Evolutionary conservation across 2,329 filamentous ascomycete genomes (phyloP).

Genomic region (Cladorrhinum sp.): DNA sequence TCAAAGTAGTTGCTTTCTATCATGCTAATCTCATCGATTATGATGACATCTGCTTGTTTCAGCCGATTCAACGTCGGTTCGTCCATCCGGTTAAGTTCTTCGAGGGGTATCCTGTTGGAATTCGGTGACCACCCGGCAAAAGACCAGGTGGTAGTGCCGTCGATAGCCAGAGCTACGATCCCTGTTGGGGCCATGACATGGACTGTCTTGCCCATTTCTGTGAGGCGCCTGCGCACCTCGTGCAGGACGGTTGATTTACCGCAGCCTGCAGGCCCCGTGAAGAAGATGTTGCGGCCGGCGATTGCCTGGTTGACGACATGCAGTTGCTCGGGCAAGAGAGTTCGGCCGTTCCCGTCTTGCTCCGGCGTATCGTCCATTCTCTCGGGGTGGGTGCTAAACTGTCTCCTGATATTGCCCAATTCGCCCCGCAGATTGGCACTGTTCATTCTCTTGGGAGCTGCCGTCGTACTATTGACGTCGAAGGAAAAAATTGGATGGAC

Average conservation of each 20-base stretch:
- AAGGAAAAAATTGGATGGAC: no score
- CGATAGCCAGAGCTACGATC: constrained; percentile 54
- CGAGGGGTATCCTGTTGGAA: constrained; percentile 28
- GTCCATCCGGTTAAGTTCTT: constrained; percentile 38
- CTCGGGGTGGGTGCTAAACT: no score
- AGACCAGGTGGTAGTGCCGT: constrained; percentile 54
- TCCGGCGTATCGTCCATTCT: no score
- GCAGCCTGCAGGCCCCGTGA: constrained; percentile 60
- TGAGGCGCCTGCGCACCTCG: constrained; percentile 42
- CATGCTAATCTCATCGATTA: constrained; percentile 68
- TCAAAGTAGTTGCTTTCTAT: constrained; percentile 54
- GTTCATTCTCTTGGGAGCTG: no score
- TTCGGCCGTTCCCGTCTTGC: no score
- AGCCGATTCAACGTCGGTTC: constrained; percentile 38
- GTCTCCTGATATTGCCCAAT: no score
- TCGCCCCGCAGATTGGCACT: no score
- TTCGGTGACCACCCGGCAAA: constrained; percentile 55
- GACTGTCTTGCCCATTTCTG: constrained; percentile 37
- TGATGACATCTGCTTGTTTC: constrained; percentile 48
- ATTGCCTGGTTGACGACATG: no score
- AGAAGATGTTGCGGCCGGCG: constrained; percentile 59
- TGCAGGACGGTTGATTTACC: constrained; percentile 57
- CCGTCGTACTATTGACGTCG: no score
- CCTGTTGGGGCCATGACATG: constrained; percentile 59
- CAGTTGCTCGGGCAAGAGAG: no score